Base-by-base conservation (phyloP, 306 rosid genomes). In the Dryas octopetala region DNA sequence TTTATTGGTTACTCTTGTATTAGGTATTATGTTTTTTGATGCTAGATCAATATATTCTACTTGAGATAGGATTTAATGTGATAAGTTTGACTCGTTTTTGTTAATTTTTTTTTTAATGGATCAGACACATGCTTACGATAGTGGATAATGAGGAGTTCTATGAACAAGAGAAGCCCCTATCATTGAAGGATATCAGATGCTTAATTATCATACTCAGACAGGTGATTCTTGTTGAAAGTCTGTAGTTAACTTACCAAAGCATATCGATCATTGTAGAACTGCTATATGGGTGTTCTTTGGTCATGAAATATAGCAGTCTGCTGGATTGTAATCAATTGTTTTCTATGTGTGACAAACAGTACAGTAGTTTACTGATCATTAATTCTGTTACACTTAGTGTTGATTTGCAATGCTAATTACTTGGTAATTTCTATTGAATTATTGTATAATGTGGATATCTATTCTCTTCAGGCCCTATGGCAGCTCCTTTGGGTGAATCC, bases 141-240 rank as follows among this genome's bases (percentile, higher is more conserved):
- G 93, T 95, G 79, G 97, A 89, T 80, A 95, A 95, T 75, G 98
- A 95, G 84, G 96, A 95, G 82, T 95, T 86, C 81, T 95, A 95
- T 84, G 98, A 95, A 76, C 98, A 90, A 78, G 98, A 90, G 86
- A 95, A 90, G 87, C 98, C 98, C 15, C 88, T 95, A 68, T 83
- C 97, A 13, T 81, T 83, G 84, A 88, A 86, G 80, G 98, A 95
- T 85, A 95, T 95, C 70, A 83, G 90, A 85, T 83, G 79, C 78
- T 91, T 95, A 48, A 88, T 95, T 68, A 80, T 90, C 87, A 81
- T 95, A 79, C 85, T 95, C 77, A 95, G 87, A 89, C 98, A 95
- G 98, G 98, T 90, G 82, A 75, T 54, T 49, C 54, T 63, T 67
- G 64, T 76, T 76, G 67, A 72, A 75, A 62, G 71, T 75, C 60